A percentile compares a stretch with the other conserved stretches of the same genome.
These are phyloP conservation scores for Pseudogymnoascus sp. DNA, from an alignment of 2,329 filamentous ascomycete species.

Conservation along the genomic window DNA sequence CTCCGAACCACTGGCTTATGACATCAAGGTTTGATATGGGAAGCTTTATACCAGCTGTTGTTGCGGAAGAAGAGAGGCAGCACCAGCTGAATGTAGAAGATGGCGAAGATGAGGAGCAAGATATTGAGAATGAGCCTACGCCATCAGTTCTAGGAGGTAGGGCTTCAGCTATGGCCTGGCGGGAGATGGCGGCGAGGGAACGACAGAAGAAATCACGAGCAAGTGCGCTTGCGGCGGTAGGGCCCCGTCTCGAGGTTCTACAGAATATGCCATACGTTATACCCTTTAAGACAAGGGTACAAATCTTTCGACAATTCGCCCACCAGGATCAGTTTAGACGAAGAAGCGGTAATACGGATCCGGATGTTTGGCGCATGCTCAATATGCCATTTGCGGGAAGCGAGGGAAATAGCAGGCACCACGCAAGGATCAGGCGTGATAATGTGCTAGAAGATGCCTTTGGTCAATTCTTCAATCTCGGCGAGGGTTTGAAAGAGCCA, in stretches of 20 bases:
- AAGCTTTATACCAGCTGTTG: slow-evolving; percentile 76
- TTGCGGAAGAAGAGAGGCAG: slow-evolving; percentile 77
- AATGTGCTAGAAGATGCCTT: slow-evolving; percentile 81
- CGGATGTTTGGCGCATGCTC: slow-evolving; percentile 63
- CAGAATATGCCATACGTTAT: slow-evolving; percentile 97
- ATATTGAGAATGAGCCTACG: slow-evolving; percentile 32
- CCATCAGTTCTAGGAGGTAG: slow-evolving; percentile 29
- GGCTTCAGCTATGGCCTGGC: slow-evolving; percentile 15
- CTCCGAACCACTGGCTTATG: slow-evolving; percentile 89
- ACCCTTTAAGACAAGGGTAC: slow-evolving; percentile 81
- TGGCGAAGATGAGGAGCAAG: slow-evolving; percentile 44
- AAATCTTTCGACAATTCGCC: slow-evolving; percentile 93
- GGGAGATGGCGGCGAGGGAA: slow-evolving; percentile 54
- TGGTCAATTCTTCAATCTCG: slow-evolving; percentile 70
- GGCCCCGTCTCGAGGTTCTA: slow-evolving; percentile 79
- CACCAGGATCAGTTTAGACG: slow-evolving; percentile 67
- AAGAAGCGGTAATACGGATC: slow-evolving; percentile 62
- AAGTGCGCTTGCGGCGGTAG: slow-evolving; percentile 68
- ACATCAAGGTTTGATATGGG: slow-evolving; percentile 79
- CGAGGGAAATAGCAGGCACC: slow-evolving; percentile 47
- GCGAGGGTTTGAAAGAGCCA: slow-evolving; percentile 80
- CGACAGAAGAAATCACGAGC: slow-evolving; percentile 60
- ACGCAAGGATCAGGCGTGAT: slow-evolving; percentile 71
- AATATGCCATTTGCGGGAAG: slow-evolving; percentile 15
- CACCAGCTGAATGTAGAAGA: slow-evolving; percentile 57